A percentile compares a stretch with the other conserved stretches of the same genome.
Conservation (phyloP, 1,284 basidiomycete genomes). For the Anthracocystis panici-leucophaei region DNA sequence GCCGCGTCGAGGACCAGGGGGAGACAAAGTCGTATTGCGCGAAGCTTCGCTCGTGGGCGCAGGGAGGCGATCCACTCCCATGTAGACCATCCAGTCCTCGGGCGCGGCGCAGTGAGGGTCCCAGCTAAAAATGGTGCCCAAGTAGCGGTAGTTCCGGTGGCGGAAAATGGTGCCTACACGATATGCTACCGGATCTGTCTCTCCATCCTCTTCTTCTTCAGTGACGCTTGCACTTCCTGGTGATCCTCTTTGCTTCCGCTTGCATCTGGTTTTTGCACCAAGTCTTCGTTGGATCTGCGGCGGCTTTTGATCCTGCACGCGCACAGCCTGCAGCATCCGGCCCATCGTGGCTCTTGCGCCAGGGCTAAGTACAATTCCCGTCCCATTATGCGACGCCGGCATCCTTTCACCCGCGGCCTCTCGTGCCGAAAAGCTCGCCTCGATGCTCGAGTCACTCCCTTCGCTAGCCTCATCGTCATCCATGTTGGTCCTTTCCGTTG, state of each 20-base stretch:
- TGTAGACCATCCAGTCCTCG: slow-evolving; percentile 54
- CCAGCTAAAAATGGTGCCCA: slow-evolving; percentile 46
- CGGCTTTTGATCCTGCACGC: slow-evolving; percentile 17
- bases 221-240: too few species aligned
- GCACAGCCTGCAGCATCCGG: slow-evolving; percentile 31
- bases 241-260: not conserved
- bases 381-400: not conserved
- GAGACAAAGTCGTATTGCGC: not conserved
- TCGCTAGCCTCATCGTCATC: slow-evolving; percentile 17
- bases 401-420: not conserved
- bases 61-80: slow-evolving; percentile 54
- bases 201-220: slow-evolving; percentile 1
- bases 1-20: not conserved
- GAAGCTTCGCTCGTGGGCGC: not conserved
- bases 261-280: not conserved
- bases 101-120: slow-evolving; percentile 44
- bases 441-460: slow-evolving; percentile 37
- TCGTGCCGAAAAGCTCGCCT: slow-evolving; percentile 17
- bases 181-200: slow-evolving; percentile 18
- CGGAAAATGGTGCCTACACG: slow-evolving; percentile 53
- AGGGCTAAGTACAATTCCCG: slow-evolving; percentile 15
- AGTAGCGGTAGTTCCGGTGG: slow-evolving; percentile 55
- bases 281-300: slow-evolving; percentile 21
- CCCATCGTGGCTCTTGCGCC: slow-evolving; percentile 16
- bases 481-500: not conserved